Conservation (phyloP, 306 rosid genomes). For the Quercus bicolor region DNA sequence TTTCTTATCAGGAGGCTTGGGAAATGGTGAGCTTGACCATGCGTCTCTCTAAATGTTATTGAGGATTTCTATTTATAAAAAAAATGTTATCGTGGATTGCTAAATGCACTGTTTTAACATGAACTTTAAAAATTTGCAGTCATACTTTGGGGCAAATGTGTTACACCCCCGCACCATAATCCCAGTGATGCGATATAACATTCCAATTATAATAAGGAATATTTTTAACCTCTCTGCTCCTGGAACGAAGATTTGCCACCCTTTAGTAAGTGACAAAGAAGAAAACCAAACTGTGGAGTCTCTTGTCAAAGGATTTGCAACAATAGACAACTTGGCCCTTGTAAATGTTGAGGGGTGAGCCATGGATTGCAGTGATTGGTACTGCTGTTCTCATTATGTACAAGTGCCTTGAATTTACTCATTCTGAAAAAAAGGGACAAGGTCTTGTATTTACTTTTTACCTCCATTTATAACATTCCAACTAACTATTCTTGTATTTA, state of each 20-base stretch:
- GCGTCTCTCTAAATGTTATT: constrained; percentile 6
- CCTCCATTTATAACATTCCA: background rate
- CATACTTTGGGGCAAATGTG: constrained; percentile 99
- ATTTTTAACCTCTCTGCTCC: constrained; percentile 86
- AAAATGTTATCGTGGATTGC: constrained; percentile 9
- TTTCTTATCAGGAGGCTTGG: constrained; percentile 99
- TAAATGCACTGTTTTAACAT: constrained; percentile 26
- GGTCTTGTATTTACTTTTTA: background rate
- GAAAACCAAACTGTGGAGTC: constrained; percentile 50
- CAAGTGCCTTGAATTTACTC: background rate
- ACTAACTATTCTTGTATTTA: constrained; percentile 11
- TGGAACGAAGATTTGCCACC: constrained; percentile 85
- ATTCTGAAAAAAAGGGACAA: background rate
- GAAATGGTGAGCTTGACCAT: constrained; percentile 74
- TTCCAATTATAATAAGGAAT: constrained; percentile 89
- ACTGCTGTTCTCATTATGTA: constrained; percentile 5
- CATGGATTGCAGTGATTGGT: constrained; percentile 17
- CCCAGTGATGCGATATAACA: constrained; percentile 86
- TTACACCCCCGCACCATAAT: constrained; percentile 97
- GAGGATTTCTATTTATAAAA: constrained; percentile 2
- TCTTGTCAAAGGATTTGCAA: constrained; percentile 93
- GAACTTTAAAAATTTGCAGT: constrained; percentile 48
- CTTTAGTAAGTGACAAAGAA: constrained; percentile 42
- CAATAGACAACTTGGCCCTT: constrained; percentile 94
- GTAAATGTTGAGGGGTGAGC: constrained; percentile 98